Conservation (phyloP, 257 asterid species). For the Lycium barbarum region DNA sequence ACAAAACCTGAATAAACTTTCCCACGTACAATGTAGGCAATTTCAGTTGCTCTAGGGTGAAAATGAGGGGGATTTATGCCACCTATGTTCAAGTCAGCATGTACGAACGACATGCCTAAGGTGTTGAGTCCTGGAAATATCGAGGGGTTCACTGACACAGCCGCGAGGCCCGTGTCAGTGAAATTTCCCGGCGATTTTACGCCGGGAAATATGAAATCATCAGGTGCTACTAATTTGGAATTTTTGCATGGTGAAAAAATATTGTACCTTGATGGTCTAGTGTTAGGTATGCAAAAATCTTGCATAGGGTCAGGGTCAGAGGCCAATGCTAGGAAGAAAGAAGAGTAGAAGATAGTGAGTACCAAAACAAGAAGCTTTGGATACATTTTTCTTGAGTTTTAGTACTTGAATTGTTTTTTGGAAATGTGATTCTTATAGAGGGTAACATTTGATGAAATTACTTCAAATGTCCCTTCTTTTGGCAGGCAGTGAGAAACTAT, state of each 20-base stretch:
- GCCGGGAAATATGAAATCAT: constrained; percentile 59
- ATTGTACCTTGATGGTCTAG: constrained; percentile 26
- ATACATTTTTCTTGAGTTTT: constrained; percentile 35
- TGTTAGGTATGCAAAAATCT: constrained; percentile 61
- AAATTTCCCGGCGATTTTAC: constrained; percentile 53
- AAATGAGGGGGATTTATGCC: constrained; percentile 69
- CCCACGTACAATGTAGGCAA: constrained; percentile 52
- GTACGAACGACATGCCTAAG: constrained; percentile 62
- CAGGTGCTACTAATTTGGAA: constrained; percentile 43
- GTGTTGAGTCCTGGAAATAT: constrained; percentile 65
- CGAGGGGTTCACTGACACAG: constrained; percentile 44
- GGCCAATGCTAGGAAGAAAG: constrained; percentile 32
- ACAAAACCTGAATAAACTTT: constrained; percentile 62
- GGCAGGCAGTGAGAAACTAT: neutral
- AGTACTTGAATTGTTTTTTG: neutral
- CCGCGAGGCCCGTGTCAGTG: constrained; percentile 50
- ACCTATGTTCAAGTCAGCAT: constrained; percentile 55
- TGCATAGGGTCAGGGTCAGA: constrained; percentile 64
- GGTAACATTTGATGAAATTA: neutral
- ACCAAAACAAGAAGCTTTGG: constrained; percentile 27
- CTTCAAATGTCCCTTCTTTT: neutral
- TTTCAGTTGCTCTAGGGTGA: constrained; percentile 66
- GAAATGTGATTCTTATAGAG: constrained; percentile 36
- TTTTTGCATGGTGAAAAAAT: constrained; percentile 46
- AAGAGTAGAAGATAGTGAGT: constrained; percentile 27